Evolutionary conservation across 2,329 filamentous ascomycete genomes (phyloP).

Genomic region (Diaporthe sp.): DNA sequence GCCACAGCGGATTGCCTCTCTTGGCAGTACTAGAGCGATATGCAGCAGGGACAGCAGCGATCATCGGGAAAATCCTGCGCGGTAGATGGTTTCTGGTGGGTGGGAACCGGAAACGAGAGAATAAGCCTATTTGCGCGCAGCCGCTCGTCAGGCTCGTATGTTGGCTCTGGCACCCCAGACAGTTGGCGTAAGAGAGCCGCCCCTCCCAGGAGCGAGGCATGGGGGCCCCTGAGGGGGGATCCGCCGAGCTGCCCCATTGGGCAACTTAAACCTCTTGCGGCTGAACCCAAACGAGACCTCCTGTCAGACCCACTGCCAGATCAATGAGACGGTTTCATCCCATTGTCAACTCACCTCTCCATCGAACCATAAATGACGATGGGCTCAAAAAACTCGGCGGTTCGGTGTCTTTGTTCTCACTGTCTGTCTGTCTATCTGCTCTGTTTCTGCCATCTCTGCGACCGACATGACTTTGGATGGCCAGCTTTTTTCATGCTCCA

Average conservation of each 20-base stretch:
- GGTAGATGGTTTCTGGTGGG: conserved; percentile 23
- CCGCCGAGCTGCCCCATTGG: conserved; percentile 33
- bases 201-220: conserved; percentile 18
- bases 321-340: conserved; percentile 32
- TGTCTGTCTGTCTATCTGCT: neutral
- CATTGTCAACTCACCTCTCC: conserved; percentile 18
- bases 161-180: conserved; percentile 15
- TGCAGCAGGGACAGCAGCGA: conserved; percentile 32
- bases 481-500: neutral
- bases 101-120: conserved; percentile 28
- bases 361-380: conserved; percentile 23
- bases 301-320: conserved; percentile 34
- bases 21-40: conserved; percentile 28
- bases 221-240: conserved; percentile 17
- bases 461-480: conserved; percentile 19
- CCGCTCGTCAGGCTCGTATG: conserved; percentile 25
- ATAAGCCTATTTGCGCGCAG: conserved; percentile 1
- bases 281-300: conserved; percentile 38
- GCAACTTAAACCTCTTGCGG: conserved; percentile 29
- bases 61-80: conserved; percentile 32
- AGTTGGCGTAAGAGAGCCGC: conserved; percentile 24
- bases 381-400: conserved; percentile 8
- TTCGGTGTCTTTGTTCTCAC: neutral
- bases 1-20: conserved; percentile 20
- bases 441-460: conserved; percentile 10